phyloP scores from a whole-genome alignment of 441 rosid species.

The Syzygium malaccense region DNA sequence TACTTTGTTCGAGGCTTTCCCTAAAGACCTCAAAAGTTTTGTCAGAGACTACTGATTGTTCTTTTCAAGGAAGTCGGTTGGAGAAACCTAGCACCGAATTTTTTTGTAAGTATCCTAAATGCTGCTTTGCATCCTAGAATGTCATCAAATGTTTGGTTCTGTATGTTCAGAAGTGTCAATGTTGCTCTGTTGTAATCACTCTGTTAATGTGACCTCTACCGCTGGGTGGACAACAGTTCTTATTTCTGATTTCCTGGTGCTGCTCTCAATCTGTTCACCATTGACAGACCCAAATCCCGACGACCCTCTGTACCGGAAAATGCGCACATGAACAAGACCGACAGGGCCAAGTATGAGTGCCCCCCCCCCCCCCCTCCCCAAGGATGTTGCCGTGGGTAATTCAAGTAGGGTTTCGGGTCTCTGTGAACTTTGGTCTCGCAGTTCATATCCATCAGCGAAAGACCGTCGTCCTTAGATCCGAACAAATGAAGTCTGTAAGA shows the following conservation, averaged over 20 bases:
- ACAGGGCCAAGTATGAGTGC: not conserved
- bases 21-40: not conserved
- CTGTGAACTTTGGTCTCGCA: not conserved
- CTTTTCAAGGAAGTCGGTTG: not conserved
- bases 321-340: not conserved
- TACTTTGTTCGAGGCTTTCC: not conserved
- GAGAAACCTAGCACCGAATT: not conserved
- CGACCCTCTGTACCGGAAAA: not conserved
- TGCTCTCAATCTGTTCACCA: not conserved
- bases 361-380: not conserved
- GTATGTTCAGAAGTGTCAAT: not conserved
- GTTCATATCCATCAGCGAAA: not conserved
- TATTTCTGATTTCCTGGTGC: not conserved
- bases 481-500: not conserved
- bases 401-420: not conserved
- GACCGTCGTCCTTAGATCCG: not conserved
- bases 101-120: not conserved
- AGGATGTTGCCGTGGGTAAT: not conserved
- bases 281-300: not conserved
- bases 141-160: not conserved
- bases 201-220: not conserved
- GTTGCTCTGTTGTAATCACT: not conserved
- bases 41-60: not conserved
- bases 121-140: not conserved
- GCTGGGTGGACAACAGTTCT: not conserved